Evolutionary conservation across 2,329 filamentous ascomycete species (phyloP).

Genomic region (Elsinoe australis): DNA sequence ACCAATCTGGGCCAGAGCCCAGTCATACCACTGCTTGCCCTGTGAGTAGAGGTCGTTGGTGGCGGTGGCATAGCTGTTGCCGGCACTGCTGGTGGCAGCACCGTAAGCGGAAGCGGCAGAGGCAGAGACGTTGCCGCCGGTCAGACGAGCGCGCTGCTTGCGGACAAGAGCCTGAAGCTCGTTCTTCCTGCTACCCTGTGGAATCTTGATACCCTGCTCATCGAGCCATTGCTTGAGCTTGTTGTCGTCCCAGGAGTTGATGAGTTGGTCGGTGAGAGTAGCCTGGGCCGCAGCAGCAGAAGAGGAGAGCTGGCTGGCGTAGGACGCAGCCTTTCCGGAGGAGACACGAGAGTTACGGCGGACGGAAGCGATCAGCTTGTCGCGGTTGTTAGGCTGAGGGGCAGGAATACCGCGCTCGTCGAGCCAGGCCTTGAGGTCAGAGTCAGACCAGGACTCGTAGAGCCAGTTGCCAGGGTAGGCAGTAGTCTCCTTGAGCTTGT

Average conservation of each 20-base stretch:
- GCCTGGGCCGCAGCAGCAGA: constrained; percentile 55
- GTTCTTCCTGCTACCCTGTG: constrained; percentile 83
- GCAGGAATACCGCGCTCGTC: constrained; percentile 79
- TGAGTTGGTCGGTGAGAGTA: constrained; percentile 71
- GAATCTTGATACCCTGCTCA: constrained; percentile 81
- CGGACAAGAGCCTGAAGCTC: constrained; percentile 84
- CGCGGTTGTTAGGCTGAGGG: constrained; percentile 75
- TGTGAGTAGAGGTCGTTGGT: constrained; percentile 52
- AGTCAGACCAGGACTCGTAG: constrained; percentile 84
- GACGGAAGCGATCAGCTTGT: constrained; percentile 80
- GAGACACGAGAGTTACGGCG: constrained; percentile 72
- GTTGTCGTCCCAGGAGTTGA: constrained; percentile 83
- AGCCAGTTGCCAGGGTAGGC: constrained; percentile 95
- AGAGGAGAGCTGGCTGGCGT: constrained; percentile 55
- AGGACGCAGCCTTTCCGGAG: constrained; percentile 43
- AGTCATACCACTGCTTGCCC: constrained; percentile 34
- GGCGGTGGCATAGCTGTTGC: constrained; percentile 68
- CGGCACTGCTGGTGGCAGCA: constrained; percentile 48
- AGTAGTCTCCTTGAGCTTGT: constrained; percentile 66
- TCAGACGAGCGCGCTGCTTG: constrained; percentile 69
- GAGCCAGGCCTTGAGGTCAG: constrained; percentile 88
- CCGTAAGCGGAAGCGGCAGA: constrained; percentile 36
- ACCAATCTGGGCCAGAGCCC: constrained; percentile 39
- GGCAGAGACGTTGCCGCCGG: constrained; percentile 50
- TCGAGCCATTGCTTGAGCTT: constrained; percentile 89